Percentiles rank a stretch among this genome's conserved stretches.
Evolutionary conservation across 1,139 yeast species (phyloP).

Genomic region (Casaregolazyma lundiana): DNA sequence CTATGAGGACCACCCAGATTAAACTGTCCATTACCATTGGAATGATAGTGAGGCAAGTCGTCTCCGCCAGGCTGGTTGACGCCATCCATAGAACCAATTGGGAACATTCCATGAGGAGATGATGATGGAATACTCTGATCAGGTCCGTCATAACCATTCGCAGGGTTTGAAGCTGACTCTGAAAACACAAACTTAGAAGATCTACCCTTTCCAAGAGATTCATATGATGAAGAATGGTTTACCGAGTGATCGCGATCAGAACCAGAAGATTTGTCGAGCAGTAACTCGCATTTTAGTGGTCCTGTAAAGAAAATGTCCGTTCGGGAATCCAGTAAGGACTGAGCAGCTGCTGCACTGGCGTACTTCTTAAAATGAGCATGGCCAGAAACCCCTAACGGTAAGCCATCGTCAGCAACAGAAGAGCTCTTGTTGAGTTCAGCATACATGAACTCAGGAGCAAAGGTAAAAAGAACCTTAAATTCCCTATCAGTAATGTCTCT

Average conservation of each 20-base stretch:
- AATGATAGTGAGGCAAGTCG: slow-evolving; percentile 5
- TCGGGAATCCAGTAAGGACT: slow-evolving; percentile 52
- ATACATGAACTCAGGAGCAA: slow-evolving; percentile 67
- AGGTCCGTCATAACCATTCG: slow-evolving; percentile 6
- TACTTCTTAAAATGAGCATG: slow-evolving; percentile 62
- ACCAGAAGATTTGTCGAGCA: slow-evolving; percentile 4
- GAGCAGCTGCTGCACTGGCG: slow-evolving; percentile 65
- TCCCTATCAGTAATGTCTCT: slow-evolving; percentile 70
- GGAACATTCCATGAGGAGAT: slow-evolving; percentile 28
- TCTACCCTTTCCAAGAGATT: slow-evolving; percentile 14
- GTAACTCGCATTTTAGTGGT: slow-evolving; percentile 25
- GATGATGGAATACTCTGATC: slow-evolving; percentile 20
- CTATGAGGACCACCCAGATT: slow-evolving; percentile 7
- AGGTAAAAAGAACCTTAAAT: slow-evolving; percentile 68
- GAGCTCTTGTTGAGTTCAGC: slow-evolving; percentile 49
- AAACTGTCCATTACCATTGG: slow-evolving; percentile 5
- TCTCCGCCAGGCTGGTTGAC: slow-evolving; percentile 6
- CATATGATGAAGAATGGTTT: slow-evolving; percentile 19
- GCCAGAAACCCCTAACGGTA: slow-evolving; percentile 38
- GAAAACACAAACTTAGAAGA: slow-evolving; percentile 10
- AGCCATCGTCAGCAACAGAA: slow-evolving; percentile 31
- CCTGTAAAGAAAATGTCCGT: slow-evolving; percentile 19
- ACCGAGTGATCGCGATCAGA: slow-evolving; percentile 13
- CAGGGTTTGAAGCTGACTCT: slow-evolving; percentile 5
- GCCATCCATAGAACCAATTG: slow-evolving; percentile 16